phyloP scores from a whole-genome alignment of 768 basidiomycete species.

The Termitomyces titanicus region DNA sequence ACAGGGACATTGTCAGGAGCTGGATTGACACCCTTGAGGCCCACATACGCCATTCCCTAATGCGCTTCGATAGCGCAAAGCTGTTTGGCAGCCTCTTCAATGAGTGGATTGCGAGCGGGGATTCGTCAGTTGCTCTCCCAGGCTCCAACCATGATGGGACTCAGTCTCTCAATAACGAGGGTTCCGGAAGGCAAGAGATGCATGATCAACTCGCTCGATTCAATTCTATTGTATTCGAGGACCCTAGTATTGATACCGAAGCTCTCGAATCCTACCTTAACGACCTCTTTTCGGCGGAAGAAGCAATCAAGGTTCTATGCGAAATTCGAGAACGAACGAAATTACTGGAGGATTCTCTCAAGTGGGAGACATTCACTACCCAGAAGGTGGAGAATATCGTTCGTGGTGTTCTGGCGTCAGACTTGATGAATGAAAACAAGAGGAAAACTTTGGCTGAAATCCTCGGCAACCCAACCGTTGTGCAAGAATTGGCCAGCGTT shows the following conservation, averaged over 20 bases:
- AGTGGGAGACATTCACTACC: conserved; percentile 19
- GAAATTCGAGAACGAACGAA: conserved; percentile 26
- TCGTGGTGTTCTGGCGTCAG: conserved; percentile 29
- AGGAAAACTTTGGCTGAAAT: conserved; percentile 39
- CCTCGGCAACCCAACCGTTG: conserved; percentile 30
- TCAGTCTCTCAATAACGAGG: conserved; percentile 4
- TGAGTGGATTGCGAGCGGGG: conserved; percentile 41
- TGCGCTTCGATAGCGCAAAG: conserved; percentile 36
- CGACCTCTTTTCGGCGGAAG: conserved; percentile 32
- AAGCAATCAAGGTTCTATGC: conserved; percentile 25
- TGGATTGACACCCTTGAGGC: conserved; percentile 37
- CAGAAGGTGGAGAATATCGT: conserved; percentile 29
- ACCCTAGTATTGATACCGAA: conserved; percentile 27
- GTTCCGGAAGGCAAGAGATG: conserved; percentile 36
- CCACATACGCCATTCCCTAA: conserved; percentile 32
- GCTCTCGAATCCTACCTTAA: conserved; percentile 32
- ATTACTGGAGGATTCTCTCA: conserved; percentile 24
- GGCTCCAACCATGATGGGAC: conserved; percentile 9
- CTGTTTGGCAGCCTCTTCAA: conserved; percentile 40
- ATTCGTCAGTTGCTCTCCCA: conserved; percentile 27
- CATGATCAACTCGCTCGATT: conserved; percentile 28
- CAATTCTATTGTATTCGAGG: conserved; percentile 36
- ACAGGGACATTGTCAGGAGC: conserved; percentile 27
- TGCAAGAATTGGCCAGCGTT: conserved; percentile 40
- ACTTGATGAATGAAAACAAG: conserved; percentile 37